A percentile compares a stretch with the other conserved stretches of the same genome.
These are phyloP conservation scores for Heterobasidion parviporum DNA, from an alignment of 1,284 basidiomycete genomes.

Conservation along the genomic window DNA sequence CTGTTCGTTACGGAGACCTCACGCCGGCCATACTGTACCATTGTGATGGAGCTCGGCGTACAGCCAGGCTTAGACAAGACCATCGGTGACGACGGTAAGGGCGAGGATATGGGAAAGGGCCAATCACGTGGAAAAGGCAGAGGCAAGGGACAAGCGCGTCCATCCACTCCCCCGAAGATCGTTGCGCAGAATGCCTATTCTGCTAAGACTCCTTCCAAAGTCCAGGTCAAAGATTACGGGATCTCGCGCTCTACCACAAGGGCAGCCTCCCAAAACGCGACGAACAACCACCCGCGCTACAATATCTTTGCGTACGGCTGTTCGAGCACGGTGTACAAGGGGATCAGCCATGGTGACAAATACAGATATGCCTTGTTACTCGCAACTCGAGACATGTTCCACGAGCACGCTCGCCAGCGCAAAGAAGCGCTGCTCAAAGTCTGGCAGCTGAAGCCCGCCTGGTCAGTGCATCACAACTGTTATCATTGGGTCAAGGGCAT, in stretches of 20 bases:
- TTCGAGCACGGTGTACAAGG: background rate
- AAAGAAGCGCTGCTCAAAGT: background rate
- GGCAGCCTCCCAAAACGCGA: background rate
- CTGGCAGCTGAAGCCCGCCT: background rate
- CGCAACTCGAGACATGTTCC: background rate
- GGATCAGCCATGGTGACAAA: background rate
- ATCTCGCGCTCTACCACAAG: no score
- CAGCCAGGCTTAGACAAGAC: background rate
- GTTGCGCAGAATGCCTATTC: background rate
- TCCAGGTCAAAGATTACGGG: background rate
- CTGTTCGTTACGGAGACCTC: background rate
- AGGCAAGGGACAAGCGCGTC: no score
- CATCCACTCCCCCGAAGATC: background rate
- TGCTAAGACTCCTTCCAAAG: background rate
- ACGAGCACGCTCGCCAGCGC: background rate
- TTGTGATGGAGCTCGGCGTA: background rate
- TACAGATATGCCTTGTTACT: background rate
- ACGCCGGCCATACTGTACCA: background rate
- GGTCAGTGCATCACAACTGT: background rate
- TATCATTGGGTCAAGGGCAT: background rate
- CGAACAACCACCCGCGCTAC: background rate
- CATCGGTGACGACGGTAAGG: no score
- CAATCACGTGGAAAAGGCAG: no score
- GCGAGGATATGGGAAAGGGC: no score
- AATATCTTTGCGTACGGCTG: background rate